These are phyloP conservation scores for Intubia oerlemansii DNA, from an alignment of 2,329 filamentous ascomycete species.

Conservation along the genomic window DNA sequence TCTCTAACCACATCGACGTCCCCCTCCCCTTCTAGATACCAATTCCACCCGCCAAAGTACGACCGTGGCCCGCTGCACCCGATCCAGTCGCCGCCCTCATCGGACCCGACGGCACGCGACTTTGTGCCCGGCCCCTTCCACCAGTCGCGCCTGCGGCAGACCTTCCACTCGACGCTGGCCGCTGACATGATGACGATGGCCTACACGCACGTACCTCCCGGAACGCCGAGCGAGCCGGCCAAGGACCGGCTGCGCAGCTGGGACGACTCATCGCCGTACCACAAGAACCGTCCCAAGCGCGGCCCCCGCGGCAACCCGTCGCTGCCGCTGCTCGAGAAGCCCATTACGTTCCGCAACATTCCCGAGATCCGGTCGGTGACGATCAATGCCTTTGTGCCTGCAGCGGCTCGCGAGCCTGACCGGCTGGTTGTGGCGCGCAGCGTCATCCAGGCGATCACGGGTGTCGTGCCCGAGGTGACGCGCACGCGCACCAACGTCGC, in stretches of 20 bases:
- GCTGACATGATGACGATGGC: constrained; percentile 74
- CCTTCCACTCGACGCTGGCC: constrained; percentile 69
- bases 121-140: constrained; percentile 86
- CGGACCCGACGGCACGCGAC: constrained; percentile 69
- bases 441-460: constrained; percentile 68
- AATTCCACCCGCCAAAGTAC: constrained; percentile 87
- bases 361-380: constrained; percentile 65
- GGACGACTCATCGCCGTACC: constrained; percentile 84
- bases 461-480: constrained; percentile 50
- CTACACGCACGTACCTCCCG: constrained; percentile 71
- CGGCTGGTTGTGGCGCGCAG: constrained; percentile 68
- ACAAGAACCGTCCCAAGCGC: constrained; percentile 71
- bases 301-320: constrained; percentile 66
- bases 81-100: constrained; percentile 68
- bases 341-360: constrained; percentile 65
- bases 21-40: constrained; percentile 53
- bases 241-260: constrained; percentile 56
- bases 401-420: constrained; percentile 47
- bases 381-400: constrained; percentile 53
- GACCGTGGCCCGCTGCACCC: constrained; percentile 86
- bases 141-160: constrained; percentile 70
- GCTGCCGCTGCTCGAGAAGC: constrained; percentile 48
- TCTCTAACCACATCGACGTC: too few species aligned
- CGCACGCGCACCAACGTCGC: constrained; percentile 47
- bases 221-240: constrained; percentile 31